These are phyloP conservation scores for Cytidiella melzeri DNA, from an alignment of 768 basidiomycete species.

Conservation along the genomic window DNA sequence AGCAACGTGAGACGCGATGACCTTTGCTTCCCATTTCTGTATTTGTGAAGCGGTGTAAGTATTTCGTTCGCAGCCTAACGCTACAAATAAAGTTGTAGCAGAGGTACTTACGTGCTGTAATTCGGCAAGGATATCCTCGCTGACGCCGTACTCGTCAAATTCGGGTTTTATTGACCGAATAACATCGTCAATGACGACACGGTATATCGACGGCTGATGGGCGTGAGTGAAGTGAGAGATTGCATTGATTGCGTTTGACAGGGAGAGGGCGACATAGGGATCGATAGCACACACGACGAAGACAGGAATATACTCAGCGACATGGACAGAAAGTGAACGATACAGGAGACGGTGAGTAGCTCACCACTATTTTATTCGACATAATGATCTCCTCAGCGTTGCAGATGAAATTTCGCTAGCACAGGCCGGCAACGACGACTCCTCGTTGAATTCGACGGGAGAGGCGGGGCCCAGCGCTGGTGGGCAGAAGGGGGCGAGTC, in stretches of 20 bases:
- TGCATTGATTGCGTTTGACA: too few species aligned
- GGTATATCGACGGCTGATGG: constrained; percentile 85
- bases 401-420: constrained; percentile 23
- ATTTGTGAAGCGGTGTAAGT: too few species aligned
- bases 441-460: constrained; percentile 16
- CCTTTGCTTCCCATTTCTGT: constrained; percentile 96
- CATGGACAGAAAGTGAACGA: constrained; percentile 40
- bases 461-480: constrained; percentile 28
- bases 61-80: too few species aligned
- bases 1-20: constrained; percentile 90
- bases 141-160: constrained; percentile 95
- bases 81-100: constrained; percentile 14
- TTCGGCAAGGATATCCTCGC: constrained; percentile 80
- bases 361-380: constrained; percentile 99
- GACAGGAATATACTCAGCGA: constrained; percentile 11
- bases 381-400: constrained; percentile 38
- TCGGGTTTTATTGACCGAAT: constrained; percentile 81
- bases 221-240: constrained; percentile 39
- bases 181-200: constrained; percentile 95
- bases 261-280: not conserved
- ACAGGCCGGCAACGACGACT: constrained; percentile 21
- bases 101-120: constrained; percentile 73
- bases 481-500: constrained; percentile 25
- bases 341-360: constrained; percentile 62
- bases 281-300: constrained; percentile 1